Evolutionary conservation across 1,284 basidiomycete genomes (phyloP).

Genomic region (Fomitopsis betulina): DNA sequence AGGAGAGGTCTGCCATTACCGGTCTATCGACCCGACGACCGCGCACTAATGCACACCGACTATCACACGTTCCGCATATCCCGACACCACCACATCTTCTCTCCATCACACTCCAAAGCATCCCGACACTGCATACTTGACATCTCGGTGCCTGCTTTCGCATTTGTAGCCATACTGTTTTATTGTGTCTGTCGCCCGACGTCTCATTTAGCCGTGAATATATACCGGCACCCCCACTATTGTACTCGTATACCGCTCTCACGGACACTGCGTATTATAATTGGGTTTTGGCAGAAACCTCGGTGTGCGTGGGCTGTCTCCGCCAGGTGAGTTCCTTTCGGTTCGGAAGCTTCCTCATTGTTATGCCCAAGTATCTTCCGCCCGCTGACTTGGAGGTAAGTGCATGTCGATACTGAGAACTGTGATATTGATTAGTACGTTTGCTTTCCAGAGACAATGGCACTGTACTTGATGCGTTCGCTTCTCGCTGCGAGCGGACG

Average conservation of each 20-base stretch:
- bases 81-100: neutral
- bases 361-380: no score
- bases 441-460: no score
- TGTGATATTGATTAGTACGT: no score
- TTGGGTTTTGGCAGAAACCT: neutral
- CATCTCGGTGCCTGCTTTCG: constrained; percentile 2
- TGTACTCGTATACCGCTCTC: constrained; percentile 2
- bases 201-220: constrained; percentile 5
- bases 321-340: no score
- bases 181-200: constrained; percentile 1
- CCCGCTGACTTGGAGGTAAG: no score
- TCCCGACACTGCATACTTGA: neutral
- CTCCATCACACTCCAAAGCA: neutral
- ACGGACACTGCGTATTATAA: neutral
- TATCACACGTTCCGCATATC: neutral
- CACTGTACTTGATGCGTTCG: no score
- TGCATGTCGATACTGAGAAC: no score
- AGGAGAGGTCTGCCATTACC: neutral
- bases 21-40: neutral
- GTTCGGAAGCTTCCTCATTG: no score
- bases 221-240: constrained; percentile 4
- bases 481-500: no score
- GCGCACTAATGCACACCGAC: neutral
- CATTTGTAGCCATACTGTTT: constrained; percentile 7
- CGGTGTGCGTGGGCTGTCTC: no score